phyloP scores from a whole-genome alignment of 441 rosid genomes.

The Croton setiger region DNA sequence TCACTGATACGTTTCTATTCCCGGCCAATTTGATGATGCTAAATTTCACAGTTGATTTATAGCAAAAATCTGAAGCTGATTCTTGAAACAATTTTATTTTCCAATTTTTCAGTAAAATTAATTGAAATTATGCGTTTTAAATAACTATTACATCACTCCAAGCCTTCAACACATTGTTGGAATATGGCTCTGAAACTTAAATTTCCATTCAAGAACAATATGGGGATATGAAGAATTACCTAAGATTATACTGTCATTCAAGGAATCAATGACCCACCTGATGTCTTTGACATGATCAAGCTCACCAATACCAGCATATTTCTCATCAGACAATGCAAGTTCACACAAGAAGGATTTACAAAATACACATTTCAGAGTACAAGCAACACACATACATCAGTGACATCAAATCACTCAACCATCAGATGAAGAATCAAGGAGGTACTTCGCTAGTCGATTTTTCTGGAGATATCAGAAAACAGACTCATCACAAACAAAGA shows the following conservation, averaged over 20 bases:
- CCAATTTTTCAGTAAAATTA: no score
- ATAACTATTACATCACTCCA: no score
- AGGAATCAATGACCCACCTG: conserved; percentile 56
- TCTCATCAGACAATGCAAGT: conserved; percentile 27
- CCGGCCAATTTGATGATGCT: no score
- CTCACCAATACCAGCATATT: conserved; percentile 48
- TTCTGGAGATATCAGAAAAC: conserved; percentile 50
- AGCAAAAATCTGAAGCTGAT: no score
- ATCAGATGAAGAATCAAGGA: conserved; percentile 91
- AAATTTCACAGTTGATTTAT: no score
- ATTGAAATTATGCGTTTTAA: no score
- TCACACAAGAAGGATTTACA: background rate
- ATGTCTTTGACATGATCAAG: conserved; percentile 59
- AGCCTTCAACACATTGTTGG: no score
- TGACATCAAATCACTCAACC: conserved; percentile 44
- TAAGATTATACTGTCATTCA: conserved; percentile 8
- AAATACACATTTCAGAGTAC: background rate
- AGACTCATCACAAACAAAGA: conserved; percentile 17
- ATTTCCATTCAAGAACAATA: no score
- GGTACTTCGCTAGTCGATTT: conserved; percentile 95
- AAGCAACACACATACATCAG: conserved; percentile 13
- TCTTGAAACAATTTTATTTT: no score
- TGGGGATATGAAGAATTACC: no score
- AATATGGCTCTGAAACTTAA: no score
- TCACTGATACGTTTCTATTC: no score